Conservation (phyloP, 2,329 filamentous ascomycete genomes). For the Apiospora phragmitis region DNA sequence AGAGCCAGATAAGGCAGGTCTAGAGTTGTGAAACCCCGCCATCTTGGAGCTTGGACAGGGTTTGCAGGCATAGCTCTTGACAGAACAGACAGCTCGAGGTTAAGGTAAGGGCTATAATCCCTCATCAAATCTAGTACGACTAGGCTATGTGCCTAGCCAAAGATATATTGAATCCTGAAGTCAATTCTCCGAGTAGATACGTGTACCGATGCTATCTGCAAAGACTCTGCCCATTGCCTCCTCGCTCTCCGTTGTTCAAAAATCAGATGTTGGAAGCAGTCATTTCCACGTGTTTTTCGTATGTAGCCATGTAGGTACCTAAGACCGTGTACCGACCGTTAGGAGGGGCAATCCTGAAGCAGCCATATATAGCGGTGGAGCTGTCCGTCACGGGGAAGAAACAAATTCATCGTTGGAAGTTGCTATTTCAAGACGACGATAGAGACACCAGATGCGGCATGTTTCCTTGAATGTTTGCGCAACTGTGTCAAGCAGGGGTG, state of each 20-base stretch:
- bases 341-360: conserved; percentile 5
- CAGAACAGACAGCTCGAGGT: neutral
- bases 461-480: conserved; percentile 1
- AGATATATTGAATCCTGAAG: neutral
- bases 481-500: conserved; percentile 4
- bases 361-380: neutral
- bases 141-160: neutral
- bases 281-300: neutral
- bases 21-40: conserved; percentile 7
- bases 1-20: neutral
- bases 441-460: neutral
- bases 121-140: neutral
- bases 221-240: neutral
- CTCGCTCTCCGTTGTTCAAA: neutral
- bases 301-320: neutral
- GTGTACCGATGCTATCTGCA: neutral
- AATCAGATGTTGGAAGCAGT: neutral
- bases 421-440: neutral
- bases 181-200: neutral
- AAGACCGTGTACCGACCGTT: neutral
- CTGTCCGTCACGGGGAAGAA: neutral
- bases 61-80: neutral
- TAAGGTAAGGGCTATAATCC: neutral
- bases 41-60: conserved; percentile 3
- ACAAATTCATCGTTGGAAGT: neutral